phyloP scores from a whole-genome alignment of 2,329 filamentous ascomycete genomes.

The Trichoderma semiorbis region DNA sequence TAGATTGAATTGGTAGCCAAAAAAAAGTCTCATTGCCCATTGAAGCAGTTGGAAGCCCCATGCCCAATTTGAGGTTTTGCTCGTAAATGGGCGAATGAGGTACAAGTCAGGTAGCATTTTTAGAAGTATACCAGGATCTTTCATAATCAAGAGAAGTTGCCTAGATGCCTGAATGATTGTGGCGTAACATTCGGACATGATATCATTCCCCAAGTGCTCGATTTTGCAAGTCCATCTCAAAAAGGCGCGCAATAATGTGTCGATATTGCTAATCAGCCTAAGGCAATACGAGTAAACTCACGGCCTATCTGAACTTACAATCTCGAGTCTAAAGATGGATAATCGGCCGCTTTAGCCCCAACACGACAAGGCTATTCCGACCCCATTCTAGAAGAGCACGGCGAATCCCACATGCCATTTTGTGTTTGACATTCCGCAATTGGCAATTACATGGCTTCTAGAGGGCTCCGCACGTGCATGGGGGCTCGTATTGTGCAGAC shows the following conservation, averaged over 20 bases:
- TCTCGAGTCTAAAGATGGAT: background rate
- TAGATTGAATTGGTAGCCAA: background rate
- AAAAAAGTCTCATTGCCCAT: background rate
- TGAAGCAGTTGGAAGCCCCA: background rate
- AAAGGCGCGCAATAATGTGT: background rate
- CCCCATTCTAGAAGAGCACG: background rate
- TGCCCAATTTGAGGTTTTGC: background rate
- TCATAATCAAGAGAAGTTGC: background rate
- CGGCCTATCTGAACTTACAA: background rate
- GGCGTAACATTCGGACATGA: background rate
- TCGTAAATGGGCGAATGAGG: background rate
- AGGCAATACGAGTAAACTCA: background rate
- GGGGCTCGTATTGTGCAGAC: background rate
- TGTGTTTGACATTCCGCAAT: background rate
- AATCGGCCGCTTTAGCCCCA: background rate
- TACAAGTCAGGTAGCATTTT: background rate
- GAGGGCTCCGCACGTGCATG: background rate
- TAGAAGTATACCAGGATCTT: background rate
- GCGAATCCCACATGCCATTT: background rate
- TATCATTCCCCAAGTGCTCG: background rate
- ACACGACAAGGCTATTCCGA: background rate
- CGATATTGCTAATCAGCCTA: background rate
- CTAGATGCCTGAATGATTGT: background rate
- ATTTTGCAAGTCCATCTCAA: background rate
- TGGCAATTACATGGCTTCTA: background rate